Evolutionary conservation across 768 basidiomycete genomes (phyloP).

Genomic region (Exsudoporus frostii): DNA sequence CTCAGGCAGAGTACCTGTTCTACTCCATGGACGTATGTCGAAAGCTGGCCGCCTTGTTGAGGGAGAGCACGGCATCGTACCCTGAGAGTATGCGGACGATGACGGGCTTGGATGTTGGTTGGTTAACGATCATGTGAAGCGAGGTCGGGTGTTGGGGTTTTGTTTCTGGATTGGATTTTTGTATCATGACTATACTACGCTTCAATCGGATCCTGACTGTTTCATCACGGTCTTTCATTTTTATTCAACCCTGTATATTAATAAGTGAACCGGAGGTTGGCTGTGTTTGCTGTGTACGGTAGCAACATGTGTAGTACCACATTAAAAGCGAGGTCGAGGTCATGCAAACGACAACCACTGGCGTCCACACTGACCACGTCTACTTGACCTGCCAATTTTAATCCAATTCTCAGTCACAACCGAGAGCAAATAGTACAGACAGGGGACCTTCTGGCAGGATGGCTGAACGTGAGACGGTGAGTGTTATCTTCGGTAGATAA

Average conservation of each 20-base stretch:
- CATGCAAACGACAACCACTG: no score
- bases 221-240: neutral
- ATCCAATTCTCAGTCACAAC: neutral
- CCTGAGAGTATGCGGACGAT: slow-evolving; percentile 72
- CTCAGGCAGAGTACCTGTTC: slow-evolving; percentile 82
- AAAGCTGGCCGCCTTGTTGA: slow-evolving; percentile 63
- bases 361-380: neutral
- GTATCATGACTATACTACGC: neutral
- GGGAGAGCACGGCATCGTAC: slow-evolving; percentile 75
- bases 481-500: no score
- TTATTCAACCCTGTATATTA: neutral
- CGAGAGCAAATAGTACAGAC: neutral
- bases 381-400: neutral
- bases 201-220: neutral
- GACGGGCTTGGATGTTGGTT: slow-evolving; percentile 82
- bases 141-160: neutral
- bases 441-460: neutral
- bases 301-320: no score
- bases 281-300: no score
- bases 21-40: slow-evolving; percentile 81
- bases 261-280: no score
- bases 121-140: slow-evolving; percentile 42
- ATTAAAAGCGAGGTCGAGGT: no score
- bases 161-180: neutral
- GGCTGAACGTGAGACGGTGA: neutral